These are phyloP conservation scores for Leishmania lainsoni DNA, from an alignment of 208 protist genomes.

Conservation along the genomic window DNA sequence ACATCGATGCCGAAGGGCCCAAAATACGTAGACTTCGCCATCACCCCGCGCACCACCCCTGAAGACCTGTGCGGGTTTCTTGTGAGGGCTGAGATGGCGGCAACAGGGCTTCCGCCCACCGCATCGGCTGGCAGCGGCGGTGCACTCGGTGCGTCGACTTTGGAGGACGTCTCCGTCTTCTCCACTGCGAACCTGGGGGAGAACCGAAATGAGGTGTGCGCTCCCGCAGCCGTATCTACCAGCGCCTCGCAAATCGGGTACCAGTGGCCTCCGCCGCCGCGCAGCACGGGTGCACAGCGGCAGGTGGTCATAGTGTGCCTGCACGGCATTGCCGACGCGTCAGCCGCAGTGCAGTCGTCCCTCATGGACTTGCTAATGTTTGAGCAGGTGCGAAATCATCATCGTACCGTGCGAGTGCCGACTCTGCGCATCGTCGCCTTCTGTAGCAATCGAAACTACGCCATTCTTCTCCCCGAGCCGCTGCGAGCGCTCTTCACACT, in stretches of 20 bases:
- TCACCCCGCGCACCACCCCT: slow-evolving; percentile 60
- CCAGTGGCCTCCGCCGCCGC: slow-evolving; percentile 7
- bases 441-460: slow-evolving; percentile 57
- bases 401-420: slow-evolving; percentile 31
- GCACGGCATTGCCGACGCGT: slow-evolving; percentile 59
- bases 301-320: slow-evolving; percentile 80
- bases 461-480: slow-evolving; percentile 56
- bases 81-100: slow-evolving; percentile 53
- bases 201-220: slow-evolving; percentile 4
- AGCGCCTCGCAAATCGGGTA: background rate
- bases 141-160: background rate
- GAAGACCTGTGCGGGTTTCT: slow-evolving; percentile 75
- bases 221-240: background rate
- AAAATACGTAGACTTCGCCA: slow-evolving; percentile 77
- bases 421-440: slow-evolving; percentile 85
- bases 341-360: slow-evolving; percentile 55
- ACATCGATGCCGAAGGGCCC: slow-evolving; percentile 82
- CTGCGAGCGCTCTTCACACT: slow-evolving; percentile 75
- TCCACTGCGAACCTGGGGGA: background rate
- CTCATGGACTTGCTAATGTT: slow-evolving; percentile 81
- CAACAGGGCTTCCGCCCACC: slow-evolving; percentile 1
- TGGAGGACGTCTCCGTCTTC: slow-evolving; percentile 22
- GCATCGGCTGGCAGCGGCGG: slow-evolving; percentile 15
- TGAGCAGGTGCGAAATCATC: slow-evolving; percentile 38
- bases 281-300: slow-evolving; percentile 23